A percentile compares a stretch with the other conserved stretches of the same genome.
Evolutionary conservation across 306 rosid genomes (phyloP).

Genomic region (Malus sylvestris): DNA sequence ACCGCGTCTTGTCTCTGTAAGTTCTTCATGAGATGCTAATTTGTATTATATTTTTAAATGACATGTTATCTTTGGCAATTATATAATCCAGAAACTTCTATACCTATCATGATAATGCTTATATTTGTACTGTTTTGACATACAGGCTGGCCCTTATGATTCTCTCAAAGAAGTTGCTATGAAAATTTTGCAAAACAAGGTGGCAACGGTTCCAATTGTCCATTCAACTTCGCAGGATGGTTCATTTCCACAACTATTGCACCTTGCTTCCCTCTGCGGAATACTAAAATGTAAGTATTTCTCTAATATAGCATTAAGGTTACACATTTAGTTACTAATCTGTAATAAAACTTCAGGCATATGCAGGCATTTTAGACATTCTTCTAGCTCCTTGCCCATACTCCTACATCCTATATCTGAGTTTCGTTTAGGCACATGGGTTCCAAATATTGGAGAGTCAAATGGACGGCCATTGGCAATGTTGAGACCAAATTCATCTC

Average conservation of each 20-base stretch:
- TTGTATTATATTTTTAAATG: not conserved
- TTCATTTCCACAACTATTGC: slow-evolving; percentile 60
- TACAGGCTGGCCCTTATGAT: slow-evolving; percentile 72
- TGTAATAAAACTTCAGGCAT: slow-evolving; percentile 53
- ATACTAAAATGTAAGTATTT: slow-evolving; percentile 56
- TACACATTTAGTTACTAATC: slow-evolving; percentile 33
- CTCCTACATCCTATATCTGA: slow-evolving; percentile 69
- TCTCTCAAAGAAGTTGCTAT: slow-evolving; percentile 65
- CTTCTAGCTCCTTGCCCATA: slow-evolving; percentile 66
- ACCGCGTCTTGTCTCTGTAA: slow-evolving; percentile 52
- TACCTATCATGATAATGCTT: not conserved
- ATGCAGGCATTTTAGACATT: slow-evolving; percentile 71
- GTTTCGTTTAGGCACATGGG: slow-evolving; percentile 75
- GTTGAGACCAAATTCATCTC: slow-evolving; percentile 68
- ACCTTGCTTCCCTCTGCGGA: slow-evolving; percentile 70
- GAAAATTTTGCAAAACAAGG: slow-evolving; percentile 63
- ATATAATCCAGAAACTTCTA: not conserved
- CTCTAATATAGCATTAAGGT: slow-evolving; percentile 8
- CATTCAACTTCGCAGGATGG: slow-evolving; percentile 48
- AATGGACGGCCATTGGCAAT: slow-evolving; percentile 54
- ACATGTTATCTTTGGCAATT: not conserved
- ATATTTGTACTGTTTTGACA: slow-evolving; percentile 11
- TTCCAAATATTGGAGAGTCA: slow-evolving; percentile 72
- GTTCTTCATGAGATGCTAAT: slow-evolving; percentile 26
- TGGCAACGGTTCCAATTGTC: slow-evolving; percentile 61